A percentile compares a stretch with the other conserved stretches of the same genome.
Evolutionary conservation across 768 basidiomycete species (phyloP).

Genomic region (Tylopilus subfusipes): DNA sequence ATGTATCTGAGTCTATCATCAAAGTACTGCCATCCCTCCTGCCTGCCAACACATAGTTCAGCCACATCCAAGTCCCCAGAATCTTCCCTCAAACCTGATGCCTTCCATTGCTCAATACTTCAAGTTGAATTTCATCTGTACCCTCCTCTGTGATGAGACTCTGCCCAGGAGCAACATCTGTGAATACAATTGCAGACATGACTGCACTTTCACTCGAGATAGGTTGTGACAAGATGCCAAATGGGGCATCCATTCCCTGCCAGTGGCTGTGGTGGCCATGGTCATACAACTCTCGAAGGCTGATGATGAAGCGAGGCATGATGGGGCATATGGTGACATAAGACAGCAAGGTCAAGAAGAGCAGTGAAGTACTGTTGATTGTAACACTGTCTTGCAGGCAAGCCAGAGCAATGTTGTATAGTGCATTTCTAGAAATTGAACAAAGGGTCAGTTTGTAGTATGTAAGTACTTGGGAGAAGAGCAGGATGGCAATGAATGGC

Average conservation of each 20-base stretch:
- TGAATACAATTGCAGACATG: background rate
- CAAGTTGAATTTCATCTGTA: background rate
- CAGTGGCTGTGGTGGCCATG: background rate
- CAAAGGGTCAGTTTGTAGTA: background rate
- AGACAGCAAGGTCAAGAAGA: background rate
- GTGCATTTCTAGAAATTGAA: background rate
- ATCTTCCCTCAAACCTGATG: background rate
- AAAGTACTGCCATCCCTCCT: too few species aligned
- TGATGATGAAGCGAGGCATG: constrained; percentile 1
- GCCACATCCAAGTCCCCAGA: too few species aligned
- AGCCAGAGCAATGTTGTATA: background rate
- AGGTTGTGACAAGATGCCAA: background rate
- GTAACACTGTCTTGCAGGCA: background rate
- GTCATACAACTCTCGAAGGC: background rate
- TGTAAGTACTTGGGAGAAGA: background rate
- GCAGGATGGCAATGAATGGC: constrained; percentile 22
- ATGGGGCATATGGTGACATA: background rate
- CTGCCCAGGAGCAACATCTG: background rate
- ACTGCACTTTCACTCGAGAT: too few species aligned
- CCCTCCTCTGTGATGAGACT: background rate
- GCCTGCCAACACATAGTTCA: too few species aligned
- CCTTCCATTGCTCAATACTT: background rate
- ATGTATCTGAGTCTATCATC: too few species aligned
- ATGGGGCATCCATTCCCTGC: background rate
- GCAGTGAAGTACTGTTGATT: too few species aligned